These are phyloP conservation scores for Penicillium sp. DNA, from an alignment of 2,329 filamentous ascomycete species.

Conservation along the genomic window DNA sequence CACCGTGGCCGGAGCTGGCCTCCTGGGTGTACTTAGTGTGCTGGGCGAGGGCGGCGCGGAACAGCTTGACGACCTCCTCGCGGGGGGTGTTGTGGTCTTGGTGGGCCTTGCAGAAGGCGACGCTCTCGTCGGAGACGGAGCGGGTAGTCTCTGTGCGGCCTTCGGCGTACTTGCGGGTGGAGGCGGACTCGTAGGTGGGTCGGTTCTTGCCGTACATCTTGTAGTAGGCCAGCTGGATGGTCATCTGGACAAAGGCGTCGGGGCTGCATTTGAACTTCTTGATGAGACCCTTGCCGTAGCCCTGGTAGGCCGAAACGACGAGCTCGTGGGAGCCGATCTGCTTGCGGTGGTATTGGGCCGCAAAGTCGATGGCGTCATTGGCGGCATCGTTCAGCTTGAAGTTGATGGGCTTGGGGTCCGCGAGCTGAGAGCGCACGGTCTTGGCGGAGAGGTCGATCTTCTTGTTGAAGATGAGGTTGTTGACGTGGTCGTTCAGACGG, in stretches of 20 bases:
- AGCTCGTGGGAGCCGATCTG: conserved; percentile 87
- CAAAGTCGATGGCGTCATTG: conserved; percentile 72
- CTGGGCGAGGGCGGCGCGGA: conserved; percentile 74
- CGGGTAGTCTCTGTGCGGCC: conserved; percentile 96
- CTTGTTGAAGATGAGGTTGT: conserved; percentile 87
- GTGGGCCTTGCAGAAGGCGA: conserved; percentile 87
- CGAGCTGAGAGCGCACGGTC: conserved; percentile 72
- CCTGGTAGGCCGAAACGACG: conserved; percentile 90
- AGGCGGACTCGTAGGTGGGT: conserved; percentile 94
- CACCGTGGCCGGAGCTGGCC: conserved; percentile 86
- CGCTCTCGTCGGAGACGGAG: conserved; percentile 82
- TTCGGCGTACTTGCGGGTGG: conserved; percentile 90
- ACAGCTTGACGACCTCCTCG: conserved; percentile 65
- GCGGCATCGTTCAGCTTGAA: conserved; percentile 75
- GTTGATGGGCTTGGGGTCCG: conserved; percentile 71
- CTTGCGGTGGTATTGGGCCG: conserved; percentile 71
- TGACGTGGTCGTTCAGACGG: conserved; percentile 89
- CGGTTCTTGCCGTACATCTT: conserved; percentile 99
- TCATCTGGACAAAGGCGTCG: conserved; percentile 96
- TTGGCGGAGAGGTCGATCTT: conserved; percentile 86
- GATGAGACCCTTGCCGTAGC: conserved; percentile 95
- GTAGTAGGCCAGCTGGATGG: conserved; percentile 96
- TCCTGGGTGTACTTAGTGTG: conserved; percentile 89
- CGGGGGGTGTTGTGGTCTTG: conserved; percentile 62
- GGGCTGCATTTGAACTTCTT: conserved; percentile 99